Evolutionary conservation across 2,329 filamentous ascomycete genomes (phyloP).

Genomic region (Apiospora kogelbergensis): DNA sequence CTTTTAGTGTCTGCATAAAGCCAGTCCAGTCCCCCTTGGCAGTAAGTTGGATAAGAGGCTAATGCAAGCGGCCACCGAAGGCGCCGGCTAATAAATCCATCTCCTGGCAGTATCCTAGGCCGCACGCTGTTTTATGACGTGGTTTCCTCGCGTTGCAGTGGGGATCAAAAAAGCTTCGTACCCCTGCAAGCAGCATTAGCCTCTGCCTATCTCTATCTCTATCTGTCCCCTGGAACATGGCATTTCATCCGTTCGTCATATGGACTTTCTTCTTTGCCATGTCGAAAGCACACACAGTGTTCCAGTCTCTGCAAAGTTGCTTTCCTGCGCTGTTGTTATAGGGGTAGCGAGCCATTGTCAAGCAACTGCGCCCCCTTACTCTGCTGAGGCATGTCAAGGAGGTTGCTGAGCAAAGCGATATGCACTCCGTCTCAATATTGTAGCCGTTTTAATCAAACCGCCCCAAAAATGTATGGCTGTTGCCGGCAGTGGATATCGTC

Average conservation of each 20-base stretch:
- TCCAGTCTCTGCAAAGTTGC: neutral
- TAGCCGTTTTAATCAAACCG: conserved; percentile 5
- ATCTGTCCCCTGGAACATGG: neutral
- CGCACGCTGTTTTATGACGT: conserved; percentile 1
- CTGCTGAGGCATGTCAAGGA: neutral
- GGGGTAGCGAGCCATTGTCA: neutral
- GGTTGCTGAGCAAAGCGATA: neutral
- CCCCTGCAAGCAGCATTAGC: neutral
- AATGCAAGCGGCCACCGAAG: neutral
- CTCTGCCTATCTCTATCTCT: neutral
- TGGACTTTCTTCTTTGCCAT: conserved; percentile 1
- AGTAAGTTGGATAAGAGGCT: neutral
- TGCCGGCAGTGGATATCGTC: neutral
- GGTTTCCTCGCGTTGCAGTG: neutral
- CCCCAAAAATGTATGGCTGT: conserved; percentile 1
- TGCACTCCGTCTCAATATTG: neutral
- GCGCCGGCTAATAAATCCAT: neutral
- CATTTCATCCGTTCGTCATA: neutral
- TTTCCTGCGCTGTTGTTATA: neutral
- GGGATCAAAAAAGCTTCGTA: neutral
- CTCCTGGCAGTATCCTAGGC: neutral
- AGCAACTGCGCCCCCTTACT: neutral
- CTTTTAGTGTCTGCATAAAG: neutral
- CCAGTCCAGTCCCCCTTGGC: neutral
- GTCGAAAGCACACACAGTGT: neutral